Conservation (phyloP, 805 yeast species). For the Yarrowia porcina region DNA sequence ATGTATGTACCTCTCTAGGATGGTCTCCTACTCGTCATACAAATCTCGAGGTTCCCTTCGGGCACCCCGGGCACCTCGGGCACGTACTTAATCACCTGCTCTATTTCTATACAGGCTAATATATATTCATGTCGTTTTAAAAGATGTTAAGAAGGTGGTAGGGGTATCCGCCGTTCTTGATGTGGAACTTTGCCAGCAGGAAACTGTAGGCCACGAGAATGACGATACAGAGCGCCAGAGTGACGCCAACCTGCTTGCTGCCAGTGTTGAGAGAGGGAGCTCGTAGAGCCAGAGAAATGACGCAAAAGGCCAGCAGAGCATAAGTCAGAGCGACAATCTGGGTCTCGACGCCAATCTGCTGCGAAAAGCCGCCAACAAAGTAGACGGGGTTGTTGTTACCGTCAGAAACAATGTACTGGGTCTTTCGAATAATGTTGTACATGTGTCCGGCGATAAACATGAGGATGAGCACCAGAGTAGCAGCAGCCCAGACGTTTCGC, state of each 20-base stretch:
- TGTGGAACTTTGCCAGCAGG: slow-evolving; percentile 60
- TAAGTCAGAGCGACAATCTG: slow-evolving; percentile 76
- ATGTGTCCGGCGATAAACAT: slow-evolving; percentile 85
- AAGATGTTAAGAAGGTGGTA: slow-evolving; percentile 49
- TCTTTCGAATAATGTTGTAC: slow-evolving; percentile 82
- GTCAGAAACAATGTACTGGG: slow-evolving; percentile 50
- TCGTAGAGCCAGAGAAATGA: slow-evolving; percentile 57
- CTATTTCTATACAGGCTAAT: slow-evolving; percentile 19
- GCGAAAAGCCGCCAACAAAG: slow-evolving; percentile 63
- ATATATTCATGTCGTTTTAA: slow-evolving; percentile 23
- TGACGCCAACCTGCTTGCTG: slow-evolving; percentile 49
- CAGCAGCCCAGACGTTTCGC: slow-evolving; percentile 68
- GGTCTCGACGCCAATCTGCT: slow-evolving; percentile 84
- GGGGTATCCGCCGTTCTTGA: slow-evolving; percentile 78
- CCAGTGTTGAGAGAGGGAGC: slow-evolving; percentile 50
- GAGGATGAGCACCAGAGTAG: slow-evolving; percentile 59
- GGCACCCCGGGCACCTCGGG: too few relatives aligned
- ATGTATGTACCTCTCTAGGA: too few relatives aligned
- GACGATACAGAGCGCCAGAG: slow-evolving; percentile 44
- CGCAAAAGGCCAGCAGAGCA: slow-evolving; percentile 59
- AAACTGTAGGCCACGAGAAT: slow-evolving; percentile 61
- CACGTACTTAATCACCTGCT: too few relatives aligned
- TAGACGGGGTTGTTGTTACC: slow-evolving; percentile 48
- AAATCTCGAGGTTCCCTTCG: too few relatives aligned
- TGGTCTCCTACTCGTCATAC: too few relatives aligned